Base-by-base conservation (phyloP, 352 stramenopile genomes). In the Pythium monospermum region DNA sequence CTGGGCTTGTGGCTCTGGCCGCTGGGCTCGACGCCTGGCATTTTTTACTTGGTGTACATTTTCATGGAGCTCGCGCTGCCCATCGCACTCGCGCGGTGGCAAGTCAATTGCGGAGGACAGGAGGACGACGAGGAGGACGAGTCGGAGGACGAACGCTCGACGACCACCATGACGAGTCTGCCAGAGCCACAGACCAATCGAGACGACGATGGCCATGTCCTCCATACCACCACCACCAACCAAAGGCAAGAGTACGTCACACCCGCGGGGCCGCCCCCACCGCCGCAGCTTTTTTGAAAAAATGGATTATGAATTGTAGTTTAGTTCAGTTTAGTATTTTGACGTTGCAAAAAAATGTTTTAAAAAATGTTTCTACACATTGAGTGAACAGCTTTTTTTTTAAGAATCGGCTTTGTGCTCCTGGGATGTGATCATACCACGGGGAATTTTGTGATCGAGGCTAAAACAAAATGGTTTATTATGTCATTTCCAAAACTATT, bases 1-100 rank as follows among this genome's bases (percentile, higher is more conserved):
- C 74, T 47, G 33, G 76, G 79, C 0, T 59, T 90, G 15, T 90
- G 76, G 76, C 80, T 85, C 46, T 90, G 74, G 76, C 79, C 79
- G 26, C 48, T 87, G 4, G 79, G 76, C 2, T 87, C 76, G 10
- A 86, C 76, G 12, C 74, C 69, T 12, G 67, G 72, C 13, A 69
- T 90, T 37, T 69, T 71, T 19, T 87, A 90, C 42, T 49, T 70
- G 3, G 33, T 90, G n/a, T 90, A 90, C 40, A 48, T 90, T 22
- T 50, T 66, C 35, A 57, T 83, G 54, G 74, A 87, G 53, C 49
- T 75, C 35, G 49, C 38, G 28, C 58, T 87, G 45, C 74, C 79
- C 19, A 72, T 83, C 49, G 50, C 35, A 16, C 35, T 66, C 28
- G 58, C 51, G n/a, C 36, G 51, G 19, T 66, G 58, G 58, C 53